Conservation (phyloP, 768 basidiomycete genomes). For the Strobilomyces echinocephalus region DNA sequence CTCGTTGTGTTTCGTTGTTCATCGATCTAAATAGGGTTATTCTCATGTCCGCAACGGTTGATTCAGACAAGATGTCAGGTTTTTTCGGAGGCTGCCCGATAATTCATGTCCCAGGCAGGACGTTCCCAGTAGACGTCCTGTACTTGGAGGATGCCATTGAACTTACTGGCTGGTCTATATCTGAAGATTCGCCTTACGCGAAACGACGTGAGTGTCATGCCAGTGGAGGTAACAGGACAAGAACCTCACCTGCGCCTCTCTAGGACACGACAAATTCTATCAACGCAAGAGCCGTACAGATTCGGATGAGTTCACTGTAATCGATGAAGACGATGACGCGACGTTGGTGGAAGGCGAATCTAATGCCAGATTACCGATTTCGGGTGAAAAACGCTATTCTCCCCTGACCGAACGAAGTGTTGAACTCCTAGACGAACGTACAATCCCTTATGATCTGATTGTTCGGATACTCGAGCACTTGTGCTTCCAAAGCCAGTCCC, state of each 20-base stretch:
- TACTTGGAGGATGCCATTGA: conserved; percentile 93
- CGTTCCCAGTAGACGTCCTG: conserved; percentile 83
- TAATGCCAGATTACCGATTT: conserved; percentile 32
- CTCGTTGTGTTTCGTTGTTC: not conserved
- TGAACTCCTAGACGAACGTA: conserved; percentile 80
- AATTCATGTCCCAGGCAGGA: conserved; percentile 87
- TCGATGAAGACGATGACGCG: conserved; percentile 66
- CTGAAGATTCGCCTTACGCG: conserved; percentile 79
- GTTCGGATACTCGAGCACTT: conserved; percentile 75
- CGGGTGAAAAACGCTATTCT: conserved; percentile 79
- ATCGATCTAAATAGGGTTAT: conserved; percentile 55
- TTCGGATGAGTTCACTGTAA: conserved; percentile 71
- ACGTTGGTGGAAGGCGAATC: conserved; percentile 18
- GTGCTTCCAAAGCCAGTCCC: conserved; percentile 61
- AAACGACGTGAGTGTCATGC: conserved; percentile 49
- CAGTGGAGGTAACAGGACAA: not conserved
- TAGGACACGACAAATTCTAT: conserved; percentile 62
- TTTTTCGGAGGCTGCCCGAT: conserved; percentile 87
- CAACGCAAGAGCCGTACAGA: conserved; percentile 59
- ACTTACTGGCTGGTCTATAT: conserved; percentile 69
- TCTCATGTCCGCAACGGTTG: conserved; percentile 95
- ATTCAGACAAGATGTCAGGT: conserved; percentile 81
- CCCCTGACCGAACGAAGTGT: conserved; percentile 67
- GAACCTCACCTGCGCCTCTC: not conserved
- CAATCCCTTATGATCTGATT: conserved; percentile 91